phyloP scores from a whole-genome alignment of 306 rosid genomes.

The Glycyrrhiza uralensis region DNA sequence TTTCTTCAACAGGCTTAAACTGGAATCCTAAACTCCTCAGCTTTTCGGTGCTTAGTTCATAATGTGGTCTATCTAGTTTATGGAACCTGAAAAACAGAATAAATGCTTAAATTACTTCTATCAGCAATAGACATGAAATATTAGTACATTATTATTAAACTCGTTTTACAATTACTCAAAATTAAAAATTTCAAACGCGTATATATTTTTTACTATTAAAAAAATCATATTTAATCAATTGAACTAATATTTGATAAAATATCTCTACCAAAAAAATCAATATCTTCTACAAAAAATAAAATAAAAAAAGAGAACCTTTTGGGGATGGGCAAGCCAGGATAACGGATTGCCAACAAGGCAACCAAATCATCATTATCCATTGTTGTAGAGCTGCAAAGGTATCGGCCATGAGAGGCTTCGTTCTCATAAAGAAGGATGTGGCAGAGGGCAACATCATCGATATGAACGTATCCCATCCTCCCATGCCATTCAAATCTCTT shows the following conservation, averaged over 20 bases:
- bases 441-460: conserved; percentile 72
- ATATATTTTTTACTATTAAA: too few relatives aligned
- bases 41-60: conserved; percentile 54
- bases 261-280: too few relatives aligned
- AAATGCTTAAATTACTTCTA: too few relatives aligned
- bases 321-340: conserved; percentile 65
- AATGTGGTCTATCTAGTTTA: conserved; percentile 46
- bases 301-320: too few relatives aligned
- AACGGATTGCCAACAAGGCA: conserved; percentile 45
- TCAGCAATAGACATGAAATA: too few relatives aligned
- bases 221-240: too few relatives aligned
- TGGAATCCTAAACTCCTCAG: conserved; percentile 55
- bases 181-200: too few relatives aligned
- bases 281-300: too few relatives aligned
- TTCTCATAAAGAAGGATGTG: conserved; percentile 67
- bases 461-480: conserved; percentile 83
- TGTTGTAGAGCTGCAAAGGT: conserved; percentile 61
- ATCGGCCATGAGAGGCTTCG: conserved; percentile 55
- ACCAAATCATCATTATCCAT: conserved; percentile 46
- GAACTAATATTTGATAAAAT: too few relatives aligned
- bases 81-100: conserved; percentile 48
- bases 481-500: conserved; percentile 62
- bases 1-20: conserved; percentile 63
- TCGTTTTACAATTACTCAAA: too few relatives aligned
- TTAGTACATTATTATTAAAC: too few relatives aligned